Evolutionary conservation across 306 rosid genomes (phyloP).

Genomic region (Ceratonia siliqua): DNA sequence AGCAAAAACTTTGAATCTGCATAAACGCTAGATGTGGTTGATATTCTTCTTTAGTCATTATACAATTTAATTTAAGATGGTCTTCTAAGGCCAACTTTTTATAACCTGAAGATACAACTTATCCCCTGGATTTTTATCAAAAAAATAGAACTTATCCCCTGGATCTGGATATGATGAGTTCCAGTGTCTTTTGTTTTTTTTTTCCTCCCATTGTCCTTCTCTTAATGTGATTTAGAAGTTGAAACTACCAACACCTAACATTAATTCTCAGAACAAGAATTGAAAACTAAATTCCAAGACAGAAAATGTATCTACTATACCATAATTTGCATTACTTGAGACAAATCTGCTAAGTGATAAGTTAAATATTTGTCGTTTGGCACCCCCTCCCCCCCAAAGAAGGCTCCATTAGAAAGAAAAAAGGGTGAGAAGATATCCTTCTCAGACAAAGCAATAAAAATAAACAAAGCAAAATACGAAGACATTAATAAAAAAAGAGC

Average conservation of each 20-base stretch:
- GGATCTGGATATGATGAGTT: conserved; percentile 1
- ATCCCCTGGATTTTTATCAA: neutral
- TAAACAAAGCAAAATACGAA: neutral
- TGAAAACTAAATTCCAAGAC: neutral
- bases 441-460: too few relatives aligned
- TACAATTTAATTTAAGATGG: neutral
- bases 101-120: neutral
- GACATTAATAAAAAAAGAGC: neutral
- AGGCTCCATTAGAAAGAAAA: neutral
- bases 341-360: neutral
- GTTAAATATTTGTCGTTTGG: too few relatives aligned
- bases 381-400: too few relatives aligned
- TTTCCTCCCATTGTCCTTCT: neutral
- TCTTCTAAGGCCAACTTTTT: neutral
- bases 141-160: too few relatives aligned
- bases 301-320: neutral
- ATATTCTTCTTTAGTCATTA: neutral
- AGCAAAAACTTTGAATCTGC: neutral
- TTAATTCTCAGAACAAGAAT: neutral
- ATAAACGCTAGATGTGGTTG: neutral
- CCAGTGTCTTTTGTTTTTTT: neutral
- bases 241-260: conserved; percentile 7
- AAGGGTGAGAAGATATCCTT: too few relatives aligned
- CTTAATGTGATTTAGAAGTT: neutral
- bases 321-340: neutral